A percentile compares a stretch with the other conserved stretches of the same genome.
These are phyloP conservation scores for Diplosphaera chodatii DNA, from an alignment of 139 green algal species.

Conservation along the genomic window DNA sequence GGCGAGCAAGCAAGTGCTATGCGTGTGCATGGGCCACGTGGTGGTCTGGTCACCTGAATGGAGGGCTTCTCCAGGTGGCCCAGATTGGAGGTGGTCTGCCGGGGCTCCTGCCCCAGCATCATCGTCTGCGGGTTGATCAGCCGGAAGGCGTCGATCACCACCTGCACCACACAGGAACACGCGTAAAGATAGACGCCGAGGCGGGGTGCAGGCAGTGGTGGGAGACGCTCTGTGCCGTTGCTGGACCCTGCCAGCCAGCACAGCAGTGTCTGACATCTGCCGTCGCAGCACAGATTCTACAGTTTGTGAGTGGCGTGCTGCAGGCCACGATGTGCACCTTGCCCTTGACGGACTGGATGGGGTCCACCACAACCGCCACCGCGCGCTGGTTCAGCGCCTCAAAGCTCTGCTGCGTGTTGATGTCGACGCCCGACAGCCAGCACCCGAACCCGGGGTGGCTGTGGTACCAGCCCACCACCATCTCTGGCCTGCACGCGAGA, in stretches of 20 bases:
- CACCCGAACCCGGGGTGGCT: constrained; percentile 97
- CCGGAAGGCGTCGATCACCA: constrained; percentile 77
- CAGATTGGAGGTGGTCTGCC: constrained; percentile 97
- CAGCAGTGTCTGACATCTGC: too few relatives aligned
- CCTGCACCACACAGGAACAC: constrained; percentile 59
- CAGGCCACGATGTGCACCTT: constrained; percentile 98
- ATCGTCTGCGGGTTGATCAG: constrained; percentile 98
- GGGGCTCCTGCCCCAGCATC: constrained; percentile 98
- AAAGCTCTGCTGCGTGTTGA: constrained; percentile 99
- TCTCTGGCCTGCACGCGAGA: constrained; percentile 86
- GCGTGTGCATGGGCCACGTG: too few relatives aligned
- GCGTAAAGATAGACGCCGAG: too few relatives aligned
- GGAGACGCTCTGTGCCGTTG: too few relatives aligned
- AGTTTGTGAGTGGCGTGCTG: too few relatives aligned
- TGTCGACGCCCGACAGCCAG: constrained; percentile 99
- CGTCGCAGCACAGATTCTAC: too few relatives aligned
- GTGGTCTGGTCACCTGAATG: constrained; percentile 93
- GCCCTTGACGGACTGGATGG: constrained; percentile 94
- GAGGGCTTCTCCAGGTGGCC: constrained; percentile 97
- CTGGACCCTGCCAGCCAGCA: too few relatives aligned
- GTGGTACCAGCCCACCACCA: constrained; percentile 99
- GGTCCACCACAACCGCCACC: constrained; percentile 96
- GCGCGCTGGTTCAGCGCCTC: constrained; percentile 93
- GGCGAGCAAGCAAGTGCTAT: too few relatives aligned
- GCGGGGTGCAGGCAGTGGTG: too few relatives aligned